Evolutionary conservation across 179 eudicot genomes (phyloP).

Genomic region (Silene noctiflora): DNA sequence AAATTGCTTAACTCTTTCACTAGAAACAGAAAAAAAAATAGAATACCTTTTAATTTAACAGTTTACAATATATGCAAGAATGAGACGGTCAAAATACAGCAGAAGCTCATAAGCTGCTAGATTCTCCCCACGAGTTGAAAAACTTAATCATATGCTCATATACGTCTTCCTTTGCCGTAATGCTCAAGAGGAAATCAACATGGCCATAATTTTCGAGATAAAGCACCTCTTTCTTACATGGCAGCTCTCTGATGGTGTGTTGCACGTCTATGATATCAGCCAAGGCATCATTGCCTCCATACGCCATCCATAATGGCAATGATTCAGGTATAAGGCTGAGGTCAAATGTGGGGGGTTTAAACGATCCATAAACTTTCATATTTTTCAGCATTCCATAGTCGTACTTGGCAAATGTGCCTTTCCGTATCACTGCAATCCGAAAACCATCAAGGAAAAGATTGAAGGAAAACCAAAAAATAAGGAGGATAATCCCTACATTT

Average conservation of each 20-base stretch:
- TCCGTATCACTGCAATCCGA: constrained; percentile 76
- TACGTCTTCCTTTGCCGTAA: constrained; percentile 58
- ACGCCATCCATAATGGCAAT: constrained; percentile 88
- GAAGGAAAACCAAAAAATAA: no score
- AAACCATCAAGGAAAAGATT: not conserved
- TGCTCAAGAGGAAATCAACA: constrained; percentile 67
- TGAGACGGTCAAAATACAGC: not conserved
- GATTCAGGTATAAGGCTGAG: constrained; percentile 58
- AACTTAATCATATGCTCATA: constrained; percentile 58
- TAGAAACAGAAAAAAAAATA: no score
- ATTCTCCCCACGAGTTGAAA: constrained; percentile 45
- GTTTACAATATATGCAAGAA: constrained; percentile 11
- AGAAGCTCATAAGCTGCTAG: constrained; percentile 35
- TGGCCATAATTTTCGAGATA: constrained; percentile 85
- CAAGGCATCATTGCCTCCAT: constrained; percentile 78
- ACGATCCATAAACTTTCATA: constrained; percentile 49
- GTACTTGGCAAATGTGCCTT: constrained; percentile 75
- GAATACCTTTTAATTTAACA: constrained; percentile 12
- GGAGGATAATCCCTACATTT: no score
- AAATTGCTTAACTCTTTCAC: not conserved
- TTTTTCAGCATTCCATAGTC: constrained; percentile 73
- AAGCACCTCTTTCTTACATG: constrained; percentile 58
- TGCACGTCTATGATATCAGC: constrained; percentile 73
- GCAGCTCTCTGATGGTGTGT: constrained; percentile 60
- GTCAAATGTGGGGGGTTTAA: constrained; percentile 69